Conservation (phyloP, 768 basidiomycete genomes). For the Calocera cornea region DNA sequence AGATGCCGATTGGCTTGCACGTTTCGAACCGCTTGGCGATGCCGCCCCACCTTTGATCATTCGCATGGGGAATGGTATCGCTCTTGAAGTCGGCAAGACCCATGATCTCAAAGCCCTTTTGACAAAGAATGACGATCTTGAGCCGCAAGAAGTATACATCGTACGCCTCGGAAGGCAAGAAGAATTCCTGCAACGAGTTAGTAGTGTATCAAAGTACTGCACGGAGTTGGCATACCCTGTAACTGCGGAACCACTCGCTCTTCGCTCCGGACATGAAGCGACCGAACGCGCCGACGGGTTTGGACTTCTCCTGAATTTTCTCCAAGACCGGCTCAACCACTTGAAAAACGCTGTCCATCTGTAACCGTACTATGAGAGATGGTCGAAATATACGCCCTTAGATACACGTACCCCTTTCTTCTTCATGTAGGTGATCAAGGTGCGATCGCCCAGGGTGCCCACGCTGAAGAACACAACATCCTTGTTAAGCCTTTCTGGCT, state of each 20-base stretch:
- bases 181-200: constrained; percentile 49
- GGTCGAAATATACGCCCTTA: background rate
- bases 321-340: constrained; percentile 94
- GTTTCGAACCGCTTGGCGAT: constrained; percentile 70
- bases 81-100: constrained; percentile 82
- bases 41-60: constrained; percentile 49
- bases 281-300: constrained; percentile 54
- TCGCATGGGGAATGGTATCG: constrained; percentile 75
- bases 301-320: constrained; percentile 67
- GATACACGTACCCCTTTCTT: constrained; percentile 56
- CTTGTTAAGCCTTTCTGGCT: constrained; percentile 79
- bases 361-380: background rate
- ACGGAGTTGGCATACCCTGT: constrained; percentile 37
- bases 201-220: background rate
- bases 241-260: constrained; percentile 89
- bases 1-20: constrained; percentile 78
- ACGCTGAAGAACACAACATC: constrained; percentile 96
- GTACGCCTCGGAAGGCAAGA: constrained; percentile 80
- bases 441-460: constrained; percentile 72
- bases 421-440: constrained; percentile 90
- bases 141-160: constrained; percentile 87
- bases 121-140: constrained; percentile 83
- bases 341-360: constrained; percentile 86
- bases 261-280: constrained; percentile 64
- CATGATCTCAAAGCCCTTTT: constrained; percentile 96